Percentiles rank a stretch among this genome's conserved stretches.
Conservation (phyloP, 768 basidiomycete species). For the Tylopilus sp. region DNA sequence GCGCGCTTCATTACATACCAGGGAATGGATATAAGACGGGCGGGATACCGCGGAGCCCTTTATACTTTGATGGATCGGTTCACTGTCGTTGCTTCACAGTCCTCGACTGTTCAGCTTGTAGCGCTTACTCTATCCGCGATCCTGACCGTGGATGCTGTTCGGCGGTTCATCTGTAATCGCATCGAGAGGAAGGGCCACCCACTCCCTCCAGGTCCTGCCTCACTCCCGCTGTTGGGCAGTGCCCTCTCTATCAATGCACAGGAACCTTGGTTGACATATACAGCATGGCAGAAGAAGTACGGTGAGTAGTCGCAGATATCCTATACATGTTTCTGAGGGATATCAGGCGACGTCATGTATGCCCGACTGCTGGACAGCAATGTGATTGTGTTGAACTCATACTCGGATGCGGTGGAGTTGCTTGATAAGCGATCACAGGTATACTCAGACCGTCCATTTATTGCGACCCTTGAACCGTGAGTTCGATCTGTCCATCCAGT, state of each 20-base stretch:
- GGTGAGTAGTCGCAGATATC: neutral
- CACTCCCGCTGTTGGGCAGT: neutral
- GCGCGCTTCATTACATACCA: no score
- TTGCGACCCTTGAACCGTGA: neutral
- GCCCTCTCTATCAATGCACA: neutral
- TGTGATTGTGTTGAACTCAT: neutral
- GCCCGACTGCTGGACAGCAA: conserved; percentile 2
- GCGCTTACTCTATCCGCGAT: neutral
- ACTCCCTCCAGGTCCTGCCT: neutral
- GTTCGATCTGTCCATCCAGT: no score
- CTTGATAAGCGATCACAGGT: neutral
- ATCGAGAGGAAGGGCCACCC: neutral
- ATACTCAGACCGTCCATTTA: neutral
- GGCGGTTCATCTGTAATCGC: neutral
- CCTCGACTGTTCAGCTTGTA: neutral
- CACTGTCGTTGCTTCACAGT: neutral
- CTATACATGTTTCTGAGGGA: neutral
- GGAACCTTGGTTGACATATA: neutral
- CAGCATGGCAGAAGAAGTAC: neutral
- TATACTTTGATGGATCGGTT: neutral
- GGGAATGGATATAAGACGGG: no score
- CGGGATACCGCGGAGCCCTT: no score
- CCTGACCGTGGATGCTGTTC: neutral
- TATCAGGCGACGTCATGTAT: conserved; percentile 5
- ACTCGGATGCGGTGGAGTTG: neutral